Evolutionary conservation across 139 green algal species (phyloP), one percentile per base, ranked within the genome.

Genomic region (Trebouxia sp.): DNA sequence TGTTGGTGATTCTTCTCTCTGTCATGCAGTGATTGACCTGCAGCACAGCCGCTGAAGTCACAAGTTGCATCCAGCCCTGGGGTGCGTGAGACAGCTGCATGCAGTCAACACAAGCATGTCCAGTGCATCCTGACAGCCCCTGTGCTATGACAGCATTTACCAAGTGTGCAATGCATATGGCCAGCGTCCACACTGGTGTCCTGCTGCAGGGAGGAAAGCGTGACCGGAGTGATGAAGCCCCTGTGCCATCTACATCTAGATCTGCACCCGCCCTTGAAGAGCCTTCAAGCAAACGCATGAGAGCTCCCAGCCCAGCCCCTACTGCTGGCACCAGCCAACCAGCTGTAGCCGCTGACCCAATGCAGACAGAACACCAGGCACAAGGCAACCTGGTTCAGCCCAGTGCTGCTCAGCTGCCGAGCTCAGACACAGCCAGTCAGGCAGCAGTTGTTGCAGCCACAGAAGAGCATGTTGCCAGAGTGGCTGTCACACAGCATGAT

Each of bases 401-500:
- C 30, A 30, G 7, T 65, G 20, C 7, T 66, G 55, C 55, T 39
- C 5, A n/a, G 26, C n/a, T 28, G 1, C 55, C 55, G 15, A n/a
- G 7, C 6, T 20, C 1, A 39, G 51, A 65, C 24, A 8, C 51
- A 30, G 51, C 17, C 12, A 26, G 10, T 35, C 17, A 38, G 26
- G 62, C 12, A 42, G 32, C 32, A 26, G 6, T 6, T 14, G 1
- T 35, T 17, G 37, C 62, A 72, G 32, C 35, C 11, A 17, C 62
- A 72, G 7, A 72, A 35, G 14, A 72, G 35, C 62, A 72, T 24
- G 32, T 45, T 72, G 62, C 62, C 12, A 72, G 35, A 15, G 62
- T 72, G 62, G 62, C 62, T 45, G 62, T 72, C 20, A 43, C 35
- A 30, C 62, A 72, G 62, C 62, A 72, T 11, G 62, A 72, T 35